Evolutionary conservation across 2,329 filamentous ascomycete genomes (phyloP), one percentile per base, ranked within the genome.

Genomic region (Dothideomycetes sp.): DNA sequence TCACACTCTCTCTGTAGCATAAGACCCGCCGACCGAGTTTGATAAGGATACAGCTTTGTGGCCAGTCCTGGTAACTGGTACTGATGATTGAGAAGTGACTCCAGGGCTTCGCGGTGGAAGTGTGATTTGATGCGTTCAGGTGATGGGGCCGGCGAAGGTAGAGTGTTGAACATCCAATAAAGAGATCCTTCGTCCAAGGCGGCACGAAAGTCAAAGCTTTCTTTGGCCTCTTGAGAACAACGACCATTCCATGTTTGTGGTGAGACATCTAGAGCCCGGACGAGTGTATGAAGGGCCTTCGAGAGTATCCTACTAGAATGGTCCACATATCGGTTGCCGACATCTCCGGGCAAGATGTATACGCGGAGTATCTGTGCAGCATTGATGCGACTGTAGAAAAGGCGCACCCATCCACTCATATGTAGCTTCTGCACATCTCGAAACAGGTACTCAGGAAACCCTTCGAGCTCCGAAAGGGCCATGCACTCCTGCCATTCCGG

Each of bases 1-100:
- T 77, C 70, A 4, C 71, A 61, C 59, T 96, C 89, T 38, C 81
- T 78, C 54, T 91, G 81, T 14, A 94, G 62, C 87, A 96, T 95
- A 19, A 81, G 57, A 3, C 84, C 84, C 1, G 82, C 81, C 1
- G 87, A 89, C 33, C 81, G 73, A 37, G 79, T 72, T 56, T 96
- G 89, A 50, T 94, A 93, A 0, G 74, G 70, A 54, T 91, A 84
- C 0, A 95, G 64, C 0, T 62, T 62, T 0, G 84, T 84, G 11
- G 58, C 71, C 4, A 88, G 56, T 0, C 81, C 81, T 1, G 60
- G 52, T 1, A 83, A 49, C 50, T 50, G 69, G 68, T 24, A 65
- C 53, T 34, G 44, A 2, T 46, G 54, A 16, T 64, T 57, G 2
- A 84, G 54, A 1, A 87, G 55, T 18, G 68, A 66, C 31, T 70